Percentiles rank a stretch among this genome's conserved stretches.
phyloP scores from a whole-genome alignment of 2,329 filamentous ascomycete species.

The Ophiostoma ulmi region DNA sequence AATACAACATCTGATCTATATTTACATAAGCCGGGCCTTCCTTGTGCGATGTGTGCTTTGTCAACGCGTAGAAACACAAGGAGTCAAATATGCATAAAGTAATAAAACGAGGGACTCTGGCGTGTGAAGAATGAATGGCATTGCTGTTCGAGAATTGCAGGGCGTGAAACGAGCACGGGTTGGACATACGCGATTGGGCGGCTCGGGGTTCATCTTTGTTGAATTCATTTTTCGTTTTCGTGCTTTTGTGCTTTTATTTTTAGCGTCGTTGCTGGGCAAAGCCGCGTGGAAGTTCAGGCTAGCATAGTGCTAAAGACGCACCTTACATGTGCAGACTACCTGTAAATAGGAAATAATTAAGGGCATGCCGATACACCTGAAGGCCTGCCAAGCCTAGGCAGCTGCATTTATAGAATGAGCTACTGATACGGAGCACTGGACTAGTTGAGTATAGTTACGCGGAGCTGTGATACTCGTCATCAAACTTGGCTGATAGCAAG shows the following conservation, averaged over 20 bases:
- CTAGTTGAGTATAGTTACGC: not conserved
- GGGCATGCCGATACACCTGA: not conserved
- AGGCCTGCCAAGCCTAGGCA: constrained; percentile 3
- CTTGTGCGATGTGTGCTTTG: not conserved
- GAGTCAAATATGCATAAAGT: not conserved
- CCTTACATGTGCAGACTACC: too few species aligned
- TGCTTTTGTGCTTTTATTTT: constrained; percentile 2
- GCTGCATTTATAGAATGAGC: not conserved
- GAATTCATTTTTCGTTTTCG: not conserved
- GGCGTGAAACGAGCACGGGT: not conserved
- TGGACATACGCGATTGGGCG: not conserved
- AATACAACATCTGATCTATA: not conserved
- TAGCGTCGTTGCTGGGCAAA: constrained; percentile 23
- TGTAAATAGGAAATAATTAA: not conserved
- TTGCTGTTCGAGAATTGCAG: not conserved
- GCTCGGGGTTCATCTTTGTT: not conserved
- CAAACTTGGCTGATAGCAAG: not conserved
- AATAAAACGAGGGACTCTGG: not conserved
- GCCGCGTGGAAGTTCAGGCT: constrained; percentile 1
- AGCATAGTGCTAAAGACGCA: not conserved
- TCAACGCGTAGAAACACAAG: not conserved
- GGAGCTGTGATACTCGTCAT: not conserved
- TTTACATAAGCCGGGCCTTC: not conserved
- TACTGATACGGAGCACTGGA: not conserved
- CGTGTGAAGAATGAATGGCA: constrained; percentile 10